Evolutionary conservation across 257 asterid species (phyloP).

Genomic region (Solanum clarkiae): DNA sequence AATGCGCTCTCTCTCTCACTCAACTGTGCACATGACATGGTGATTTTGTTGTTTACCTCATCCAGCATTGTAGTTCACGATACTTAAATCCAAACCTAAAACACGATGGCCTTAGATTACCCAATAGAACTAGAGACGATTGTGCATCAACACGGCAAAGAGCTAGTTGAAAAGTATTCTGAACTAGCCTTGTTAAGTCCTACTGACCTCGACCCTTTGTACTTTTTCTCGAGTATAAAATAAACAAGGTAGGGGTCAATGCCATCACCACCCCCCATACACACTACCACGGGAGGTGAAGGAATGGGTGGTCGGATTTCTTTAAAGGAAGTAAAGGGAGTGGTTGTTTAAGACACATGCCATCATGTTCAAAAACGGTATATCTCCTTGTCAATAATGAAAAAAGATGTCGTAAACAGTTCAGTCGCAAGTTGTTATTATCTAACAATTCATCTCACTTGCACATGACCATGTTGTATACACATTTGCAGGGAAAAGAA

Average conservation of each 20-base stretch:
- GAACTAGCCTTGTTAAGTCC: neutral
- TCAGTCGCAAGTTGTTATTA: neutral
- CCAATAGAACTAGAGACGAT: neutral
- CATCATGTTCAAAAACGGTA: neutral
- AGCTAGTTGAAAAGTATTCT: neutral
- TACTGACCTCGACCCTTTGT: neutral
- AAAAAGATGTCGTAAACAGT: neutral
- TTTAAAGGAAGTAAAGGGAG: neutral
- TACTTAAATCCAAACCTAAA: neutral
- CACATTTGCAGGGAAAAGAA: constrained; percentile 59
- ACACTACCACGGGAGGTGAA: neutral
- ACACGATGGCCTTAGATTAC: neutral
- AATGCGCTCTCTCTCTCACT: neutral
- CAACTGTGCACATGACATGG: neutral
- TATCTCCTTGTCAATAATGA: neutral
- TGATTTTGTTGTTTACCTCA: neutral
- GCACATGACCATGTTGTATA: neutral
- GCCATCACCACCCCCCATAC: neutral
- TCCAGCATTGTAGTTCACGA: neutral
- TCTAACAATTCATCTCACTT: neutral
- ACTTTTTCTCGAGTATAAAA: neutral
- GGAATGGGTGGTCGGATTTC: neutral
- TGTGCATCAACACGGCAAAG: neutral
- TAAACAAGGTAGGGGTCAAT: neutral
- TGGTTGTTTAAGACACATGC: neutral